A percentile compares a stretch with the other conserved stretches of the same genome.
These are phyloP conservation scores for Hypoxylon rubiginosum DNA, from an alignment of 2,329 filamentous ascomycete genomes.

Conservation along the genomic window DNA sequence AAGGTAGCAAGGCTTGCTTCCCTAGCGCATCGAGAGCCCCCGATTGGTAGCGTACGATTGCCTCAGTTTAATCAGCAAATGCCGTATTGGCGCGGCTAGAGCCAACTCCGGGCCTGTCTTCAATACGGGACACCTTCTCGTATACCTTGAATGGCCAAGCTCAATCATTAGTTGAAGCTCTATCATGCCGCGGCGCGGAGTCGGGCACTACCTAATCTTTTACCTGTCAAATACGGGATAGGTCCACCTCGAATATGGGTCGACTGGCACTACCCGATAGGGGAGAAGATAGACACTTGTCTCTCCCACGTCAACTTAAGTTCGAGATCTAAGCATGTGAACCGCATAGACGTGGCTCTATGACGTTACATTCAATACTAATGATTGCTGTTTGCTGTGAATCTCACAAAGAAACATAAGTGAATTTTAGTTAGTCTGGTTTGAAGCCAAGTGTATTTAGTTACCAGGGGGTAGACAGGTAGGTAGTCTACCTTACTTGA, in stretches of 20 bases:
- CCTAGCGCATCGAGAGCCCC: no score
- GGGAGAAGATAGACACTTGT: background rate
- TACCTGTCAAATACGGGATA: background rate
- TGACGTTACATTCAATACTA: no score
- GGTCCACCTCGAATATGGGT: background rate
- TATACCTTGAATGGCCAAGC: background rate
- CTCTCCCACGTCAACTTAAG: background rate
- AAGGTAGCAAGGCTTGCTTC: background rate
- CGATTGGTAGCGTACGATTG: slow-evolving; percentile 8
- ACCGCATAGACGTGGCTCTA: no score
- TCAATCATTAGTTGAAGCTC: background rate
- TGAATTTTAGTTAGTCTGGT: no score
- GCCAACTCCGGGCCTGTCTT: background rate
- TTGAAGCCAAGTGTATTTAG: no score
- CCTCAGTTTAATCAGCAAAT: slow-evolving; percentile 8
- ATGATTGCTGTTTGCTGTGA: no score
- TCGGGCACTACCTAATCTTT: background rate
- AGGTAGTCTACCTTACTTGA: no score
- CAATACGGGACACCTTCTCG: background rate
- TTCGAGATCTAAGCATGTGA: no score
- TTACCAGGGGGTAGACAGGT: no score
- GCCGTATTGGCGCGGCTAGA: slow-evolving; percentile 32
- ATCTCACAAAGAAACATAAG: no score
- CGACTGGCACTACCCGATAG: background rate
- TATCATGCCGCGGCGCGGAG: background rate